These are phyloP conservation scores for Monosporascus ibericus DNA, from an alignment of 2,329 filamentous ascomycete genomes.

Conservation along the genomic window DNA sequence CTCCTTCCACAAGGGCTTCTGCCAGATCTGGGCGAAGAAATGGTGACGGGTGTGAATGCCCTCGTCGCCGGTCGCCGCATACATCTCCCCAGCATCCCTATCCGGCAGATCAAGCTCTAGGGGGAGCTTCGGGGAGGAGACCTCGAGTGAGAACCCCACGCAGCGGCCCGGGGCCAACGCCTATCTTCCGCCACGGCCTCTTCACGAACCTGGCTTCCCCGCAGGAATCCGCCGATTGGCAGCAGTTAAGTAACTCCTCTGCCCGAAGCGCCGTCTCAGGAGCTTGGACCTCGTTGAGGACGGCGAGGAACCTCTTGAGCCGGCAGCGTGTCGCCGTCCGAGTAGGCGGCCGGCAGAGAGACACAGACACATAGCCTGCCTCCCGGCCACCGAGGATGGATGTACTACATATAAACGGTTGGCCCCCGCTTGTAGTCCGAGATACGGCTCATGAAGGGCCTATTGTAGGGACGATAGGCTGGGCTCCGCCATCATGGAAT, in stretches of 20 bases:
- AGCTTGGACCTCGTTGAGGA: neutral
- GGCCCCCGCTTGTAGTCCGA: too few relatives aligned
- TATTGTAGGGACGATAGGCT: too few relatives aligned
- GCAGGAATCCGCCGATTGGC: neutral
- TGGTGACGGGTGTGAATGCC: neutral
- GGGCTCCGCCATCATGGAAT: too few relatives aligned
- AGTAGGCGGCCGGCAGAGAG: slow-evolving; percentile 26
- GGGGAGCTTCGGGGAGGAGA: neutral
- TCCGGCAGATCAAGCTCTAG: neutral
- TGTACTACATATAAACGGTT: too few relatives aligned
- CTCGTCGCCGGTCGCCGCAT: neutral
- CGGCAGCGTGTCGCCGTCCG: slow-evolving; percentile 30
- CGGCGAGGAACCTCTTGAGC: slow-evolving; percentile 9
- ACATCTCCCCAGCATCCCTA: too few relatives aligned
- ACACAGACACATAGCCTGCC: too few relatives aligned
- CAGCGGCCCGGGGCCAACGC: neutral
- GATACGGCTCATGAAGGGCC: too few relatives aligned
- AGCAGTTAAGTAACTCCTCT: neutral
- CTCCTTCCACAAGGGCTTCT: neutral
- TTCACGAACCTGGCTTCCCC: neutral
- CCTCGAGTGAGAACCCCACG: neutral
- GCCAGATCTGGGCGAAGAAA: neutral
- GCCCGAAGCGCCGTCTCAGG: neutral
- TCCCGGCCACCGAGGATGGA: too few relatives aligned
- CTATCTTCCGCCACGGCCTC: neutral